Evolutionary conservation across 176 grass and related monocot species (phyloP).

Genomic region (Melocanna baccifera): DNA sequence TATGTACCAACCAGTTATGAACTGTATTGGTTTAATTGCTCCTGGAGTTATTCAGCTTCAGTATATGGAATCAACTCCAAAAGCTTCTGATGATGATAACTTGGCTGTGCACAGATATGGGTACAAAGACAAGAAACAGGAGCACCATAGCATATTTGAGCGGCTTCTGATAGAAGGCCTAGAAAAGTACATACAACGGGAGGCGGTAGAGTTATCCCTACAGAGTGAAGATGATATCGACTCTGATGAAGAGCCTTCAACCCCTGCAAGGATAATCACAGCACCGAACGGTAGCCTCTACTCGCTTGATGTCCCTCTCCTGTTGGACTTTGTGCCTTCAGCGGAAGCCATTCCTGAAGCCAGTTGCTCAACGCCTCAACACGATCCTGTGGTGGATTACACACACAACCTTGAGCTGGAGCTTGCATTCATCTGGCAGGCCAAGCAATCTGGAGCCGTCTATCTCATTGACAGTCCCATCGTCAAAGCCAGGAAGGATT

Average conservation of each 20-base stretch:
- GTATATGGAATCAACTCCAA: background rate
- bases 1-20: slow-evolving; percentile 9
- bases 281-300: slow-evolving; percentile 68
- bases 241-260: slow-evolving; percentile 56
- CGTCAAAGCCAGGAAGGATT: slow-evolving; percentile 85
- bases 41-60: background rate
- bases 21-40: background rate
- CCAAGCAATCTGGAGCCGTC: slow-evolving; percentile 63
- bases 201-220: slow-evolving; percentile 78
- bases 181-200: slow-evolving; percentile 74
- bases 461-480: slow-evolving; percentile 79
- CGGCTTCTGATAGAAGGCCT: slow-evolving; percentile 77
- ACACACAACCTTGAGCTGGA: slow-evolving; percentile 72
- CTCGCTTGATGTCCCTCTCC: slow-evolving; percentile 73
- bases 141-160: slow-evolving; percentile 73
- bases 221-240: slow-evolving; percentile 71
- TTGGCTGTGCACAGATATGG: slow-evolving; percentile 60
- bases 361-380: slow-evolving; percentile 47
- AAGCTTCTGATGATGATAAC: background rate
- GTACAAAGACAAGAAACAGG: slow-evolving; percentile 92
- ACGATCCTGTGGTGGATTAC: slow-evolving; percentile 49
- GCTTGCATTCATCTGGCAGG: slow-evolving; percentile 74
- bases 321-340: slow-evolving; percentile 46
- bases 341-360: slow-evolving; percentile 49
- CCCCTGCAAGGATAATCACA: slow-evolving; percentile 51